A percentile compares a stretch with the other conserved stretches of the same genome.
Conservation (phyloP, 208 protist genomes). For the Leishmania aethiopica region DNA sequence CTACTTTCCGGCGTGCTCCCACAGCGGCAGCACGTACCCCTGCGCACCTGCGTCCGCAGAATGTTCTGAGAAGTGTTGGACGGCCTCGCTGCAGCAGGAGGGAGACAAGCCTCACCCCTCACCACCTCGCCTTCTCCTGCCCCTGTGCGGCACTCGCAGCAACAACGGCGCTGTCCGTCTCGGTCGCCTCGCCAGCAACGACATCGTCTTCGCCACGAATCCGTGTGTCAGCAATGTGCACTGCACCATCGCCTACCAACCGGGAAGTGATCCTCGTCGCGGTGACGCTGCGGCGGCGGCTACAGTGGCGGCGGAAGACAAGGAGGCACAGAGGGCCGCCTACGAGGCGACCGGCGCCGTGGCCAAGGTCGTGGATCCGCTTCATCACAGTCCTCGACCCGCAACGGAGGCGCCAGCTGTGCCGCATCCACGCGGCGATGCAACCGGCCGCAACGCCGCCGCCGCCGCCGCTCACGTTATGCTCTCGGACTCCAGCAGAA, state of each 20-base stretch:
- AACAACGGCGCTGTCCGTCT: constrained; percentile 34
- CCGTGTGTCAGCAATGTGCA: constrained; percentile 61
- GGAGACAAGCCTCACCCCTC: neutral
- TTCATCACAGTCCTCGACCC: neutral
- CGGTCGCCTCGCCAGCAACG: constrained; percentile 44
- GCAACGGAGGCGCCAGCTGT: neutral
- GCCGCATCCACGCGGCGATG: neutral
- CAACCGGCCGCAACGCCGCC: neutral
- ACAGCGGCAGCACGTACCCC: neutral
- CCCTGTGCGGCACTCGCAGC: constrained; percentile 19
- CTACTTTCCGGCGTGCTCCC: neutral
- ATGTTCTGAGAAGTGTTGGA: neutral
- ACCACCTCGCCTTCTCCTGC: constrained; percentile 24
- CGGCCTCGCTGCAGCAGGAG: neutral
- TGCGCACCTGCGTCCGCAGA: neutral
- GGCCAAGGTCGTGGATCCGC: neutral
- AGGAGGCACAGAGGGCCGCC: neutral
- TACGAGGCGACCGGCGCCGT: neutral
- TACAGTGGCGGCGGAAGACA: neutral
- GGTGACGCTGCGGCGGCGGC: neutral
- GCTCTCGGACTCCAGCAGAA: constrained; percentile 65
- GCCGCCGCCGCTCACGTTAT: constrained; percentile 13
- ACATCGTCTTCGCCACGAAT: constrained; percentile 41
- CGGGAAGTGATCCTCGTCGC: neutral
- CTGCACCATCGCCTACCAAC: constrained; percentile 31